A percentile compares a stretch with the other conserved stretches of the same genome.
phyloP scores from a whole-genome alignment of 2,329 filamentous ascomycete species.

The Exophiala viscosa region DNA sequence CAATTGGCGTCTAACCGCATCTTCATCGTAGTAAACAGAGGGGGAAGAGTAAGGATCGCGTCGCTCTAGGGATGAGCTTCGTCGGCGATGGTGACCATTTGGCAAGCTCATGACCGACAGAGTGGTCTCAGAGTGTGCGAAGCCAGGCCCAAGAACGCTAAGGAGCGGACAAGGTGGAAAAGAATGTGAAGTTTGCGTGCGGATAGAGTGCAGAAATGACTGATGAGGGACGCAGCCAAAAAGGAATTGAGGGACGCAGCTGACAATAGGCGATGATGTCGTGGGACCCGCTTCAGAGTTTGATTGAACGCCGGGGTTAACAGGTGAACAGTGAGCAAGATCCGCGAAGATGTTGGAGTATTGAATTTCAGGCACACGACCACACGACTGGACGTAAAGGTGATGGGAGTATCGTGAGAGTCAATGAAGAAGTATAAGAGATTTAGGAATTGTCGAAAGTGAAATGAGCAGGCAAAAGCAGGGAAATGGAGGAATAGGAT shows the following conservation, averaged over 20 bases:
- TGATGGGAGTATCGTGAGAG: too few relatives aligned
- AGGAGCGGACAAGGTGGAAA: neutral
- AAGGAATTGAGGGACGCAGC: neutral
- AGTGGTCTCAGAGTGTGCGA: neutral
- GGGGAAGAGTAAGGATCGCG: constrained; percentile 56
- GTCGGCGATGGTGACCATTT: constrained; percentile 37
- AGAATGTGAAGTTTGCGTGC: neutral
- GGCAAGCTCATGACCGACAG: constrained; percentile 38
- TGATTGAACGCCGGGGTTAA: neutral
- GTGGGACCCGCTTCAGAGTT: constrained; percentile 11
- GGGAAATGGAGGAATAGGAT: neutral
- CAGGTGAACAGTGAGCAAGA: neutral
- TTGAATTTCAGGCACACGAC: neutral
- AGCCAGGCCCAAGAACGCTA: neutral
- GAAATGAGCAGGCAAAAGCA: neutral
- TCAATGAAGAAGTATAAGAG: neutral
- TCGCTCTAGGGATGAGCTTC: constrained; percentile 39
- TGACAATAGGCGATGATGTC: constrained; percentile 6
- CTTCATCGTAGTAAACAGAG: constrained; percentile 57
- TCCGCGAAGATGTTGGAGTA: neutral
- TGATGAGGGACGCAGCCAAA: neutral
- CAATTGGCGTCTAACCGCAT: constrained; percentile 44
- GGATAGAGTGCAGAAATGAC: neutral
- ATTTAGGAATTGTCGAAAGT: neutral
- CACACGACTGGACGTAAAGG: neutral